These are phyloP conservation scores for Apium graveolens DNA, from an alignment of 129 eudicot species.

Conservation along the genomic window DNA sequence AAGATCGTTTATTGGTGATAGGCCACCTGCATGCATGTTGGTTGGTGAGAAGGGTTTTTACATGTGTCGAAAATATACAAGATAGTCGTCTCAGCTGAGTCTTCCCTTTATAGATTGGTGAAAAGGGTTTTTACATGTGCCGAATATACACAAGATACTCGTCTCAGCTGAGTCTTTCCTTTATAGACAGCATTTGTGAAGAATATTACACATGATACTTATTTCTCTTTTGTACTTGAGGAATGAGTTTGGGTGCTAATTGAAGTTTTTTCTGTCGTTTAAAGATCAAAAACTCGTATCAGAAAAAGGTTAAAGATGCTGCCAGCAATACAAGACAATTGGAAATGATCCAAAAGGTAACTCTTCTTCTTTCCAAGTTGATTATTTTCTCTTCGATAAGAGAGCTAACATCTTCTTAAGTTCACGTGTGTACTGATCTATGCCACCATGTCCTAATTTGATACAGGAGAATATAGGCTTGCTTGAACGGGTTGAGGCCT, in stretches of 20 bases:
- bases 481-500: slow-evolving; percentile 63
- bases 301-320: slow-evolving; percentile 19
- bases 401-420: not conserved
- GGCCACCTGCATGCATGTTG: slow-evolving; percentile 2
- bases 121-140: no score
- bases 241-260: not conserved
- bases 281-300: slow-evolving; percentile 45
- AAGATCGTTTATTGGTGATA: not conserved
- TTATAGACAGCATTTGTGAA: no score
- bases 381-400: not conserved
- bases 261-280: not conserved
- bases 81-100: not conserved
- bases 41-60: not conserved
- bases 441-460: not conserved
- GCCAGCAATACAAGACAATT: slow-evolving; percentile 32
- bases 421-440: not conserved
- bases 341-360: slow-evolving; percentile 68
- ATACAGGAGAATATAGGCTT: slow-evolving; percentile 70
- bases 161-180: no score
- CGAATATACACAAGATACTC: no score
- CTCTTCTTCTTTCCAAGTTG: not conserved
- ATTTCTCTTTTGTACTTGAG: slow-evolving; percentile 1
- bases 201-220: not conserved
- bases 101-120: not conserved
- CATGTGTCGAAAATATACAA: not conserved